phyloP scores from a whole-genome alignment of 352 stramenopile species.

The Phytophthora quininea region DNA sequence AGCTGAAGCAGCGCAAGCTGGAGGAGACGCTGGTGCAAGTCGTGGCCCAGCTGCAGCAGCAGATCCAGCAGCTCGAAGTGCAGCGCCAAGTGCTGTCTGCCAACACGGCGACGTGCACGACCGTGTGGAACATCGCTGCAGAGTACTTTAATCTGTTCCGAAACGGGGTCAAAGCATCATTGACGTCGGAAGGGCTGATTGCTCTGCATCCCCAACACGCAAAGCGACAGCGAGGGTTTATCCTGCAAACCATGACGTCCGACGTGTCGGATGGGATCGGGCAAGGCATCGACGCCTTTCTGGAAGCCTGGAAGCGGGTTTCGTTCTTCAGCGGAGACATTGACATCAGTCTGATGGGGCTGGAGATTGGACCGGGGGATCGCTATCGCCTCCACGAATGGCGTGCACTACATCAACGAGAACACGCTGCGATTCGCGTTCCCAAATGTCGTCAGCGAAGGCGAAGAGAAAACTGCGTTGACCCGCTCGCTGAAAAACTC shows the following conservation, averaged over 20 bases:
- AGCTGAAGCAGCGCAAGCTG: neutral
- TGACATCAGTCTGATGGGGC: neutral
- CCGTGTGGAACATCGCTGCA: neutral
- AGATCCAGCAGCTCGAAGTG: neutral
- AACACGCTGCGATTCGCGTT: neutral
- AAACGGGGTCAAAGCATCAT: neutral
- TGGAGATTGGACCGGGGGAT: neutral
- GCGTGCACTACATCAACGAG: neutral
- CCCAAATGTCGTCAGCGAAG: neutral
- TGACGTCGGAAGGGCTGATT: neutral
- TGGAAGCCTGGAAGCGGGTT: neutral
- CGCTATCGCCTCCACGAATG: neutral
- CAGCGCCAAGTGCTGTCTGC: neutral
- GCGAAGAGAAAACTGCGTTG: neutral
- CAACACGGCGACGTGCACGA: neutral
- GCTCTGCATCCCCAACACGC: neutral
- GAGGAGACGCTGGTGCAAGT: neutral
- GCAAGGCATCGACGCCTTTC: neutral
- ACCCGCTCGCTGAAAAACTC: neutral
- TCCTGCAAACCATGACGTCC: neutral
- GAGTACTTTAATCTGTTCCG: constrained; percentile 1
- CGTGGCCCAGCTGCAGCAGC: neutral
- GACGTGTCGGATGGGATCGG: neutral
- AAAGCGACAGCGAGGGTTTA: neutral
- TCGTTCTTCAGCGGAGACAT: neutral